Evolutionary conservation across 345 rosid species (phyloP).

Genomic region (Dipteronia dyeriana): DNA sequence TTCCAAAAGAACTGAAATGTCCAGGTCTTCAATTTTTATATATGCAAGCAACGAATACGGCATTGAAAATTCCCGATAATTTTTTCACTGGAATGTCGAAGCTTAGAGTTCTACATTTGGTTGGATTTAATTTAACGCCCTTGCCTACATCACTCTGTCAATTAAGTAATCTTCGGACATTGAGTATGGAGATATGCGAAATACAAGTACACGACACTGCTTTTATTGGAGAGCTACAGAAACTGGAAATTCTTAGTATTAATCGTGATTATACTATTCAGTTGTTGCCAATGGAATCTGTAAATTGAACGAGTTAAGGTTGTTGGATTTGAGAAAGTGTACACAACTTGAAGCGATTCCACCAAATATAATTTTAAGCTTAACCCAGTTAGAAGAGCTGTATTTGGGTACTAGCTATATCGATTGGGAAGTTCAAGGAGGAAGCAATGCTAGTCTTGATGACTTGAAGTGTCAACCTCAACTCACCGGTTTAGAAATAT

Average conservation of each 20-base stretch:
- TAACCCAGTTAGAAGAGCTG: no score
- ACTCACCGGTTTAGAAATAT: no score
- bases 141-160: slow-evolving; percentile 19
- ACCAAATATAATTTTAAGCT: not conserved
- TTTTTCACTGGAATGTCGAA: slow-evolving; percentile 19
- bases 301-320: slow-evolving; percentile 15
- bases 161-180: slow-evolving; percentile 18
- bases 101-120: slow-evolving; percentile 31
- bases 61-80: slow-evolving; percentile 4
- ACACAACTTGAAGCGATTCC: not conserved
- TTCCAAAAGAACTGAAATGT: slow-evolving; percentile 9
- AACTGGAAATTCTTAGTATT: slow-evolving; percentile 26
- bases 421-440: slow-evolving; percentile 21
- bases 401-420: slow-evolving; percentile 11
- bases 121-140: not conserved
- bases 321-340: slow-evolving; percentile 18
- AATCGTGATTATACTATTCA: not conserved
- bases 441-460: not conserved
- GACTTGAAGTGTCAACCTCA: no score
- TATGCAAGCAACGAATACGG: rapidly evolving
- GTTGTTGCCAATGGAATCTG: slow-evolving; percentile 28
- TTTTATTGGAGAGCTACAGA: not conserved
- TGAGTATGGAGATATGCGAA: slow-evolving; percentile 8
- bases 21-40: slow-evolving; percentile 16
- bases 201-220: slow-evolving; percentile 7